Conservation (phyloP, 2,329 filamentous ascomycete genomes). For the Aplosporella prunicola region DNA sequence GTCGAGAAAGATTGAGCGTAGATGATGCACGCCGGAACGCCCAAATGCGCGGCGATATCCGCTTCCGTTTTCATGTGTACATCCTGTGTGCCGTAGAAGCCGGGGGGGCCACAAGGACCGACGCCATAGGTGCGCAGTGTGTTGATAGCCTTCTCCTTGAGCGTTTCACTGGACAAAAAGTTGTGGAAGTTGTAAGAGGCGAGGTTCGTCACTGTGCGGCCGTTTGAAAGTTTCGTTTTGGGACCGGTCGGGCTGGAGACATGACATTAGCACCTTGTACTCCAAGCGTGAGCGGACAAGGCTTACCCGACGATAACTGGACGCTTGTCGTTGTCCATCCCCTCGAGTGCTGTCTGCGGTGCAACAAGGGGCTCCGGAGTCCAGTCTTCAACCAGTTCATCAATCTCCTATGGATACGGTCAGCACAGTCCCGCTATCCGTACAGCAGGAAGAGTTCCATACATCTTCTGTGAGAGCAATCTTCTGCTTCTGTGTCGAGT, state of each 20-base stretch:
- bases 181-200: slow-evolving; percentile 98
- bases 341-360: slow-evolving; percentile 63
- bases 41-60: slow-evolving; percentile 83
- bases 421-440: background rate
- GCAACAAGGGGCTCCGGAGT: slow-evolving; percentile 83
- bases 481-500: slow-evolving; percentile 82
- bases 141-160: slow-evolving; percentile 92
- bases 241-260: slow-evolving; percentile 67
- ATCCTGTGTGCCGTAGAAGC: slow-evolving; percentile 97
- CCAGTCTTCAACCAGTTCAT: slow-evolving; percentile 96
- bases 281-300: background rate
- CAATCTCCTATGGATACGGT: slow-evolving; percentile 60
- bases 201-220: slow-evolving; percentile 84
- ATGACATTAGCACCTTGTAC: slow-evolving; percentile 2
- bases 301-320: slow-evolving; percentile 79
- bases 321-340: slow-evolving; percentile 71
- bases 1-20: slow-evolving; percentile 96
- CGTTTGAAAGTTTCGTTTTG: slow-evolving; percentile 78
- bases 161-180: slow-evolving; percentile 80
- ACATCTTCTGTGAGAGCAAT: slow-evolving; percentile 76
- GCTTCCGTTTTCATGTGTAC: slow-evolving; percentile 96
- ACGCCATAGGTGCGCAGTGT: slow-evolving; percentile 93
- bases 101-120: slow-evolving; percentile 89
- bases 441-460: background rate
- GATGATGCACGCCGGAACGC: slow-evolving; percentile 80